A percentile compares a stretch with the other conserved stretches of the same genome.
Evolutionary conservation across 2,329 filamentous ascomycete genomes (phyloP).

Genomic region (Parastagonospora nodorum): DNA sequence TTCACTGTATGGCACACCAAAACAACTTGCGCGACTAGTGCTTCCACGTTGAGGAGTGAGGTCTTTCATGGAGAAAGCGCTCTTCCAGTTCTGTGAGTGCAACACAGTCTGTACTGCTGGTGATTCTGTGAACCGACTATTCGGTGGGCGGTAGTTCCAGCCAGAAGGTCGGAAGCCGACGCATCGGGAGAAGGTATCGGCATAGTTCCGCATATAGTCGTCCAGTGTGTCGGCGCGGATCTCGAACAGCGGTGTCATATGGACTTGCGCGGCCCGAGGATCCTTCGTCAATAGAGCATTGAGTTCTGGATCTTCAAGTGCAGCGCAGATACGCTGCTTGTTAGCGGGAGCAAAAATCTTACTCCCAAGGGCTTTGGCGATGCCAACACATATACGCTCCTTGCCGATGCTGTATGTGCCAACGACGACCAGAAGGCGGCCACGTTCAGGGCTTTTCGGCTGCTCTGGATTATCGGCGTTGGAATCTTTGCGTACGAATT

Average conservation of each 20-base stretch:
- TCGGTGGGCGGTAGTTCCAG: slow-evolving; percentile 86
- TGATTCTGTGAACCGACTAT: slow-evolving; percentile 64
- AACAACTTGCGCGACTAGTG: slow-evolving; percentile 81
- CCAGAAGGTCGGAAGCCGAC: slow-evolving; percentile 92
- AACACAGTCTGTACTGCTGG: slow-evolving; percentile 69
- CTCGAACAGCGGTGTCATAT: slow-evolving; percentile 97
- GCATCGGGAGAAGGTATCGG: slow-evolving; percentile 80
- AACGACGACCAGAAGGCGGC: slow-evolving; percentile 85
- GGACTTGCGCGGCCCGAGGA: slow-evolving; percentile 86
- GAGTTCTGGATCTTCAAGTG: slow-evolving; percentile 85
- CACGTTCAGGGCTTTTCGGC: slow-evolving; percentile 47
- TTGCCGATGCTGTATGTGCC: slow-evolving; percentile 99
- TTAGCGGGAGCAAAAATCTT: slow-evolving; percentile 87
- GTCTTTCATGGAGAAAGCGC: slow-evolving; percentile 71
- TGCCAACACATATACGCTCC: slow-evolving; percentile 91
- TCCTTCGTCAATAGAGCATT: slow-evolving; percentile 76
- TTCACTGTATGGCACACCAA: slow-evolving; percentile 93
- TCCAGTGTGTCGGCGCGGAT: slow-evolving; percentile 88
- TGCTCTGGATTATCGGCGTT: slow-evolving; percentile 38
- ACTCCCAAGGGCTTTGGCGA: slow-evolving; percentile 80
- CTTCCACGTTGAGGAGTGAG: slow-evolving; percentile 83
- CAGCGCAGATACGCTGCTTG: slow-evolving; percentile 83
- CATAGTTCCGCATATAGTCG: slow-evolving; percentile 82
- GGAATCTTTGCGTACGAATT: slow-evolving; percentile 61
- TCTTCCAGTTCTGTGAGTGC: slow-evolving; percentile 74